phyloP scores from a whole-genome alignment of 176 grass and related monocot species.

The Oryza nivara region DNA sequence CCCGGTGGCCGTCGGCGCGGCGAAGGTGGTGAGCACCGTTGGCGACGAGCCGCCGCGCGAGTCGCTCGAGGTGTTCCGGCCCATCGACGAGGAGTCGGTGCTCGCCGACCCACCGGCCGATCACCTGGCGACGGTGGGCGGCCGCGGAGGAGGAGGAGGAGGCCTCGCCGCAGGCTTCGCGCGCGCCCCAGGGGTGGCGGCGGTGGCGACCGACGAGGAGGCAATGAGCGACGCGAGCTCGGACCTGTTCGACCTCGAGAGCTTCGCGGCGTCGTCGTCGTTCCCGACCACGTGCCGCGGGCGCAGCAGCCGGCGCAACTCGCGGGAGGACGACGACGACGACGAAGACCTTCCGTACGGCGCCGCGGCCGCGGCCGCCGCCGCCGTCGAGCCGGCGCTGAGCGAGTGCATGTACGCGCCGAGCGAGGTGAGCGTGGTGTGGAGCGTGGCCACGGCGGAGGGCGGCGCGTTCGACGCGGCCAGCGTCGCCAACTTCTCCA shows the following conservation, averaged over 20 bases:
- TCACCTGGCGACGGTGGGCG: not conserved
- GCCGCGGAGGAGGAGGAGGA: not conserved
- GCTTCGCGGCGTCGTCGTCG: constrained; percentile 56
- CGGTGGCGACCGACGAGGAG: constrained; percentile 44
- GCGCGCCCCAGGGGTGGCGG: not conserved
- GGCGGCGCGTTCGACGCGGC: constrained; percentile 52
- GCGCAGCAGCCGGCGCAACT: constrained; percentile 51
- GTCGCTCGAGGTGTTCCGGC: constrained; percentile 72
- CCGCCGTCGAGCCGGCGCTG: constrained; percentile 39
- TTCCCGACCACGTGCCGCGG: constrained; percentile 56
- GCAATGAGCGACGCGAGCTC: constrained; percentile 73
- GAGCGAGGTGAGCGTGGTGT: constrained; percentile 81
- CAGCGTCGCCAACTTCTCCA: constrained; percentile 71
- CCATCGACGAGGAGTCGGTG: constrained; percentile 50
- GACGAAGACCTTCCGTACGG: constrained; percentile 2
- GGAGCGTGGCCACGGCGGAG: constrained; percentile 75
- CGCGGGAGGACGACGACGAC: constrained; percentile 25
- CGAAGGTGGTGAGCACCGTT: not conserved
- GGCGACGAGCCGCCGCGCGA: constrained; percentile 51
- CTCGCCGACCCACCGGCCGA: constrained; percentile 24
- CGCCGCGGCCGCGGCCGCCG: not conserved
- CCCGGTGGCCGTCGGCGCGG: constrained; percentile 27
- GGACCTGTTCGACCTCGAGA: constrained; percentile 82
- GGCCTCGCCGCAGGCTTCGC: not conserved
- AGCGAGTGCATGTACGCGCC: constrained; percentile 73